phyloP scores from a whole-genome alignment of 495 filamentous ascomycete species.

The Lophiotrema nucula region DNA sequence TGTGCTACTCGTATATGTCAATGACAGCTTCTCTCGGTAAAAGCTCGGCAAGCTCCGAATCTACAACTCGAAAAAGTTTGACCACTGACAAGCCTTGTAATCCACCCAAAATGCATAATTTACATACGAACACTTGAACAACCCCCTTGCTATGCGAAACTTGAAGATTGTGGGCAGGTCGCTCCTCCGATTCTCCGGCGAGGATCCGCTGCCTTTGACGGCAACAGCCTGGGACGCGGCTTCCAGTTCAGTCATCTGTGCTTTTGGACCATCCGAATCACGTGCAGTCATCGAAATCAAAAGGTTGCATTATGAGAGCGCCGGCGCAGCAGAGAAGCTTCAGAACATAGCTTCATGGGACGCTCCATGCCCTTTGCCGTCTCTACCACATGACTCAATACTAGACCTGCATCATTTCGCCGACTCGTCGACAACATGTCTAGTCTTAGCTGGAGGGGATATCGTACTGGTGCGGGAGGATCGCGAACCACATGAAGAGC shows the following conservation, averaged over 20 bases:
- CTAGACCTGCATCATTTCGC: conserved; percentile 79
- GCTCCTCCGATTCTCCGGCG: conserved; percentile 28
- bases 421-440: conserved; percentile 70
- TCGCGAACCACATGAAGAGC: conserved; percentile 63
- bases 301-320: conserved; percentile 24
- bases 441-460: conserved; percentile 88
- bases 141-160: conserved; percentile 40
- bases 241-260: conserved; percentile 38
- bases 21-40: not conserved
- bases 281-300: conserved; percentile 40
- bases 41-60: conserved; percentile 1
- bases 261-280: conserved; percentile 38
- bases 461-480: conserved; percentile 81
- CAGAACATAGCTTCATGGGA: conserved; percentile 77
- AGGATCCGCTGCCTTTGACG: conserved; percentile 33
- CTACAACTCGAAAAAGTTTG: not conserved
- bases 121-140: not conserved
- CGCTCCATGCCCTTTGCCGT: conserved; percentile 67
- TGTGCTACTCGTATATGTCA: not conserved
- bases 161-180: conserved; percentile 35
- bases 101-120: not conserved
- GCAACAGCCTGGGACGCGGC: conserved; percentile 40
- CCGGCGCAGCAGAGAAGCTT: conserved; percentile 14
- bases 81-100: not conserved
- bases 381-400: conserved; percentile 67